Evolutionary conservation across 1,139 yeast genomes (phyloP).

Genomic region (Pneumocystis oryctolagi): DNA sequence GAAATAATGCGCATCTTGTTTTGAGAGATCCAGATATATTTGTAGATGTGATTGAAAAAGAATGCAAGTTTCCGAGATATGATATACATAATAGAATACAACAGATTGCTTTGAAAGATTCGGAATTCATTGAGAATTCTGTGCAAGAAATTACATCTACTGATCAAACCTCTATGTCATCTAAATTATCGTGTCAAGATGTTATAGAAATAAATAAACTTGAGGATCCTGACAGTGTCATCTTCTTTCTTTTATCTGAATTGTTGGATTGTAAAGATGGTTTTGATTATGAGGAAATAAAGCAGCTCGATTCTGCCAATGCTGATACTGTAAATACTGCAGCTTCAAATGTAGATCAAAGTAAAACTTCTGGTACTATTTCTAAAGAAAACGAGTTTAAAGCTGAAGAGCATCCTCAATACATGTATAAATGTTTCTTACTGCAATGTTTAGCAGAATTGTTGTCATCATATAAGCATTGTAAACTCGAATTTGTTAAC

Average conservation of each 20-base stretch:
- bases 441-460: slow-evolving; percentile 57
- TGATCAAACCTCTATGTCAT: not conserved
- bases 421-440: slow-evolving; percentile 52
- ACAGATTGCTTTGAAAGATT: slow-evolving; percentile 23
- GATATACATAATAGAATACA: slow-evolving; percentile 17
- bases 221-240: slow-evolving; percentile 40
- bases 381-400: slow-evolving; percentile 16
- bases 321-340: slow-evolving; percentile 9
- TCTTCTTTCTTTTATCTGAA: slow-evolving; percentile 48
- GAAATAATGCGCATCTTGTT: slow-evolving; percentile 41
- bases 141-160: slow-evolving; percentile 5
- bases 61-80: slow-evolving; percentile 23
- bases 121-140: slow-evolving; percentile 9
- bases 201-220: slow-evolving; percentile 13
- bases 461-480: slow-evolving; percentile 60
- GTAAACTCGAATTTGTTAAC: slow-evolving; percentile 69
- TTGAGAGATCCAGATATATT: slow-evolving; percentile 45
- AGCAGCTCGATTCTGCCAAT: slow-evolving; percentile 11
- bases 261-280: slow-evolving; percentile 34
- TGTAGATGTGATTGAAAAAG: slow-evolving; percentile 38
- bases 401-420: slow-evolving; percentile 31
- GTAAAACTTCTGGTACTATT: slow-evolving; percentile 1
- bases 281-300: slow-evolving; percentile 18
- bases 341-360: slow-evolving; percentile 17
- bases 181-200: not conserved